Evolutionary conservation across 345 rosid genomes (phyloP), one percentile per base, ranked within the genome.

Genomic region (Carallia brachiata): DNA sequence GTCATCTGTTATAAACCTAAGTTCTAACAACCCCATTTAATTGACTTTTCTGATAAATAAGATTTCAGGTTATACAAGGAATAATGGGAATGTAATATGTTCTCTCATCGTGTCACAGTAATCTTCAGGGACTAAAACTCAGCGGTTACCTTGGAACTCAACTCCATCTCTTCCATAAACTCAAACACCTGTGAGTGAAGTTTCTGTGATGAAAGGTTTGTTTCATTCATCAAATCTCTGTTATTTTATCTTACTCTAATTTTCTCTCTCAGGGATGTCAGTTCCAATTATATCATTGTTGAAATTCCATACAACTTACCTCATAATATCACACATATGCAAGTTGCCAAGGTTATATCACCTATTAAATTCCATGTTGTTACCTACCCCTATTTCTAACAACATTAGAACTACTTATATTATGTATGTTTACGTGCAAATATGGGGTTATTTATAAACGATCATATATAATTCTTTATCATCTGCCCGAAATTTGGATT

Each of bases 281-380:
- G 97, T 87, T 83, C 78, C 75, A 94, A 94, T 62, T 52, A 65
- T 68, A 73, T 94, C 48, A 53, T 23, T 52, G 98, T 93, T 74
- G 91, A 86, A 78, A 88, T 94, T 73, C 97, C 98, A 12, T 68
- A 70, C 50, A 76, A 77, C 58, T 78, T 94, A 68, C 98, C 98
- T n/a, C 89, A 91, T 47, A 90, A 90, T 76, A 88, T 74, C 69
- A 87, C 95, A 65, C 88, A 85, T 63, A 65, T 94, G 98, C 91
- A 79, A 81, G 96, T 72, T 62, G 66, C 28, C 65, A 36, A 36
- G 63, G 37, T 61, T 67, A 15, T 62, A 16, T 50, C 55, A 58
- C 48, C 28, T 54, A 15, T 70, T 44, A 47, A 54, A 37, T 48
- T 19, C 19, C 7, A 4, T 7, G 10, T 58, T 18, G 6, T 6